Evolutionary conservation across 2,329 filamentous ascomycete species (phyloP).

Genomic region (Cercospora citrullina): DNA sequence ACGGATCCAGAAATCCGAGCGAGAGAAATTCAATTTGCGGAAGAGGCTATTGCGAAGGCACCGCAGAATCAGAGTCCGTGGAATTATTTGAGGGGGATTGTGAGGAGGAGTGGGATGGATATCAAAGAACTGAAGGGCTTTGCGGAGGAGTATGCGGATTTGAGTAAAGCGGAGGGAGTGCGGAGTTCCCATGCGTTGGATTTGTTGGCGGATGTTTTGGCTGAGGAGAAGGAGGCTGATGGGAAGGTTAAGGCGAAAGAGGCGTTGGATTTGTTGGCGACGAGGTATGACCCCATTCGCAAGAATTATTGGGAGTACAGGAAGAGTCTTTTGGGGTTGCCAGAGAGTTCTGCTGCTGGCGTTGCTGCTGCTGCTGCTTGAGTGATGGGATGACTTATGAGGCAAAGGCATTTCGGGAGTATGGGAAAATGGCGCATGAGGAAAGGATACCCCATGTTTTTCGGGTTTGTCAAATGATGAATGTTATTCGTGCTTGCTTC

Average conservation of each 20-base stretch:
- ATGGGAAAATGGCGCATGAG: neutral
- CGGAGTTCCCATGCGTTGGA: constrained; percentile 67
- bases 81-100: constrained; percentile 82
- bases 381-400: neutral
- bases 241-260: constrained; percentile 63
- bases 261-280: constrained; percentile 71
- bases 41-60: constrained; percentile 71
- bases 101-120: constrained; percentile 63
- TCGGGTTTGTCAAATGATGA: neutral
- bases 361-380: constrained; percentile 6
- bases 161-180: constrained; percentile 52
- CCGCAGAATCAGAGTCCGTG: constrained; percentile 94
- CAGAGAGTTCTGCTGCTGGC: constrained; percentile 1
- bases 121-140: constrained; percentile 55
- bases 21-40: constrained; percentile 68
- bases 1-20: constrained; percentile 61
- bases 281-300: constrained; percentile 87
- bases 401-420: neutral
- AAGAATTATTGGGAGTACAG: constrained; percentile 90
- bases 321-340: constrained; percentile 50
- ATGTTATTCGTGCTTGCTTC: neutral
- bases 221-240: constrained; percentile 50
- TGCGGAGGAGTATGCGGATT: constrained; percentile 55
- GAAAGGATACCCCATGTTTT: neutral
- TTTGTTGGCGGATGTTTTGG: constrained; percentile 67